These are phyloP conservation scores for Alternaria consortialis DNA, from an alignment of 2,329 filamentous ascomycete genomes.

Conservation along the genomic window DNA sequence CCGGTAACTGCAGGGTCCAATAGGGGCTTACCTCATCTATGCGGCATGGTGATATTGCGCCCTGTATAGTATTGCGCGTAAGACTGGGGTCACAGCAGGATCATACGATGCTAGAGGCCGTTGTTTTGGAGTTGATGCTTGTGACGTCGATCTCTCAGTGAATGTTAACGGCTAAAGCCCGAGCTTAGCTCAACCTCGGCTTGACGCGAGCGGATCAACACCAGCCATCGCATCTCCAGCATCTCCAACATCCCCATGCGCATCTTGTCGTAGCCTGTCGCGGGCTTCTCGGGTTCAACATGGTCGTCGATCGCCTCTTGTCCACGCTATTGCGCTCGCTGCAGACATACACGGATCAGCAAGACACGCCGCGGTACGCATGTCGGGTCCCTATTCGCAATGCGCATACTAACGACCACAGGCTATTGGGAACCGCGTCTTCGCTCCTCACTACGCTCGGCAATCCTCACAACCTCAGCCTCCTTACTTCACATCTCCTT, in stretches of 20 bases:
- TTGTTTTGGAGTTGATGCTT: constrained; percentile 10
- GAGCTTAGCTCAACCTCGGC: constrained; percentile 41
- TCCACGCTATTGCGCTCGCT: constrained; percentile 72
- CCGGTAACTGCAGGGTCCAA: not conserved
- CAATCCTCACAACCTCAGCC: constrained; percentile 77
- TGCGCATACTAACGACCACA: constrained; percentile 35
- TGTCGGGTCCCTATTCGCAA: constrained; percentile 12
- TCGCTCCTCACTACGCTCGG: constrained; percentile 73
- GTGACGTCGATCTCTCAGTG: constrained; percentile 25
- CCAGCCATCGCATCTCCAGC: constrained; percentile 18
- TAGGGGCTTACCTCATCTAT: constrained; percentile 42
- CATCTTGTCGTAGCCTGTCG: constrained; percentile 7
- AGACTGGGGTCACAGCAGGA: not conserved
- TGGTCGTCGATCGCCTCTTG: constrained; percentile 73
- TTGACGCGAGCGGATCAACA: constrained; percentile 29
- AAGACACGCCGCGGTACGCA: constrained; percentile 67
- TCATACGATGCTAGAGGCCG: not conserved
- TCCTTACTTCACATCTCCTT: constrained; percentile 76
- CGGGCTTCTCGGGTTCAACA: constrained; percentile 46
- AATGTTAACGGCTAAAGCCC: constrained; percentile 27
- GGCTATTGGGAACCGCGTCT: constrained; percentile 70
- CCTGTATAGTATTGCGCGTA: not conserved
- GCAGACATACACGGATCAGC: constrained; percentile 65
- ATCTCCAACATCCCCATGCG: constrained; percentile 7
- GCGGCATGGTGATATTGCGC: constrained; percentile 28